Evolutionary conservation across 192 early-diverging fungal species (phyloP).

Genomic region (Obelidium mucronatum): DNA sequence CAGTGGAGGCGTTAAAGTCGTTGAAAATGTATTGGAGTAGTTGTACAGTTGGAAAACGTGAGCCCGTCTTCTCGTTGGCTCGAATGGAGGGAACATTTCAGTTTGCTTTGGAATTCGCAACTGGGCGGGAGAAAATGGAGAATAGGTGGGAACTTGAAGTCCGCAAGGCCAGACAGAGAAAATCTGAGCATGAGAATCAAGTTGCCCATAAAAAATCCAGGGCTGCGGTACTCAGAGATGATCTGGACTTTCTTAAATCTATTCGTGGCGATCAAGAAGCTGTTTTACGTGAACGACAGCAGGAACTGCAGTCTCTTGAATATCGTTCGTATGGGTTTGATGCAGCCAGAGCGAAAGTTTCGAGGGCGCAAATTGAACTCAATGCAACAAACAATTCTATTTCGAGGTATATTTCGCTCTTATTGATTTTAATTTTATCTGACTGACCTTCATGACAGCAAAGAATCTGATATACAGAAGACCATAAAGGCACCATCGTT

Average conservation of each 20-base stretch:
- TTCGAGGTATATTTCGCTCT: too few relatives aligned
- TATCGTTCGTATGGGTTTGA: neutral
- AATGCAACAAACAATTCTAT: too few relatives aligned
- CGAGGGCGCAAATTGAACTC: too few relatives aligned
- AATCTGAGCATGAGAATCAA: neutral
- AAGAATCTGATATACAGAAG: neutral
- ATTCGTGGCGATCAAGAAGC: too few relatives aligned
- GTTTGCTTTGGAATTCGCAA: neutral
- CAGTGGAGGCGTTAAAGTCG: neutral
- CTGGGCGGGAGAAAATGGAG: neutral
- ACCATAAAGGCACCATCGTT: neutral
- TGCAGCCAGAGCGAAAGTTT: too few relatives aligned
- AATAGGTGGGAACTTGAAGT: neutral
- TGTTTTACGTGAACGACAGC: neutral
- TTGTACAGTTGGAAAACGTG: neutral
- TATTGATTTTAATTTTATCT: too few relatives aligned
- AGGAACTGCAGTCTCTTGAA: neutral
- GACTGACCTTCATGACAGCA: neutral
- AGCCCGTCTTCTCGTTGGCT: neutral
- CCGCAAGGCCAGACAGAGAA: neutral
- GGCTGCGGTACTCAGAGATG: neutral
- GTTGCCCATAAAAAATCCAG: neutral
- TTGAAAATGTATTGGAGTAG: neutral
- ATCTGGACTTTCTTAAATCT: neutral
- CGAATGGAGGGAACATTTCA: neutral